Conservation (phyloP, 208 protist species). For the Crithidia acanthocephali region DNA sequence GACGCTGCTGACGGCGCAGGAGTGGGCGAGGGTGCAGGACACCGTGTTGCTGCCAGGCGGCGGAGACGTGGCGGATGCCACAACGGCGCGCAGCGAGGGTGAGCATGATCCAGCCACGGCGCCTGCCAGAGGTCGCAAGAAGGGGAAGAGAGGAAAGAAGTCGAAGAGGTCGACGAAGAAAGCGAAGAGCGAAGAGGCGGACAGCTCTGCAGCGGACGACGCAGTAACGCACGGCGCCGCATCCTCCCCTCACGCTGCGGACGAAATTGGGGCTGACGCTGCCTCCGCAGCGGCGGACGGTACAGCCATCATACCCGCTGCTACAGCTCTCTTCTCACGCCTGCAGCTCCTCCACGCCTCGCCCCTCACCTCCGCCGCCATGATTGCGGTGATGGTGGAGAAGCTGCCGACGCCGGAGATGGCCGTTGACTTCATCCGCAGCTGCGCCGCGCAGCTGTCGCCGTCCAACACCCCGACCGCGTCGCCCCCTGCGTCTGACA, state of each 20-base stretch:
- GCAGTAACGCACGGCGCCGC: too few species aligned
- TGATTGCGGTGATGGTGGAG: constrained; percentile 65
- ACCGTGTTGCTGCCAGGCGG: constrained; percentile 5
- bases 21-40: constrained; percentile 35
- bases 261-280: too few species aligned
- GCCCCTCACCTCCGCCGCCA: constrained; percentile 47
- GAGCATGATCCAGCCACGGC: too few species aligned
- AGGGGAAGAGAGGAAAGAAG: background rate
- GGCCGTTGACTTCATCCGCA: constrained; percentile 48
- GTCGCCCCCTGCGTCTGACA: background rate
- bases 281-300: background rate
- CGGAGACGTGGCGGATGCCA: background rate
- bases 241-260: too few species aligned
- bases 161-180: too few species aligned
- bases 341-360: constrained; percentile 48
- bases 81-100: background rate
- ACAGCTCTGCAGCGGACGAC: too few species aligned
- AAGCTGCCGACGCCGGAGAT: constrained; percentile 62
- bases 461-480: background rate
- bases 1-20: constrained; percentile 36
- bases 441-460: constrained; percentile 27
- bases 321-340: constrained; percentile 23
- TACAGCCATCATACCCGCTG: background rate
- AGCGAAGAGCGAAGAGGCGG: background rate
- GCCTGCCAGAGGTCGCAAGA: constrained; percentile 7